Base-by-base conservation (phyloP, 179 eudicot genomes). In the Heliamphora pulchella region DNA sequence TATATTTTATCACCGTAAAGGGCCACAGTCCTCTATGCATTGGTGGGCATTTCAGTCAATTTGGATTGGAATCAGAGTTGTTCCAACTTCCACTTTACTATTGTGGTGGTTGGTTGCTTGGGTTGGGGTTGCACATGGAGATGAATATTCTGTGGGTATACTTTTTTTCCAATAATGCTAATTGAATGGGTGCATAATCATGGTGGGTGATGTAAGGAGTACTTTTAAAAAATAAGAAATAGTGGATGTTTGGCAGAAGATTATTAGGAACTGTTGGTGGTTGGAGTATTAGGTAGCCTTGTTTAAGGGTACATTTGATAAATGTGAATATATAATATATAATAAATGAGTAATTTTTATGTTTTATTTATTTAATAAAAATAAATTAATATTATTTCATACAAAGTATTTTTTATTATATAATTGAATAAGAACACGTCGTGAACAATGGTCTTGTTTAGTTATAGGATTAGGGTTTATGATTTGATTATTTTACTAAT, bases 91-190 rank as follows among this genome's bases (percentile, higher is more conserved):
- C 55, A 50, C 18, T n/a, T 9, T 14, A 70, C 2, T 17, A n/a
- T 39, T 51, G 74, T 1, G 66, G 31, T 75, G 51, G 58, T 14
- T 71, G 18, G 75, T 55, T 74, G 77, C 64, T 39, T 54, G 77
- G 77, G 77, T 39, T 54, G 77, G 46, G 44, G 11, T 74, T 74
- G 64, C 77, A 74, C 77, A 54, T 54, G 64, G 47, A 55, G 50
- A 14, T 53, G 22, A 50, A 55, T 55, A 74, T 74, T 74, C 48
- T 6, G 22, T 53, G 61, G 47, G 62, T 54, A 1, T 55, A 5
- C 11, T 22, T 74, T 47, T 18, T 47, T 14, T 70, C 54, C 31
- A 70, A 47, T 46, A 70, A 70, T 70, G 2, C 55, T 14, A 47
- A 70, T 47, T 31, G 5, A 64, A 64, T 39, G 8, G 0, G 53